Base-by-base conservation (phyloP, 2,329 filamentous ascomycete species). In the Fusarium armeniacum region DNA sequence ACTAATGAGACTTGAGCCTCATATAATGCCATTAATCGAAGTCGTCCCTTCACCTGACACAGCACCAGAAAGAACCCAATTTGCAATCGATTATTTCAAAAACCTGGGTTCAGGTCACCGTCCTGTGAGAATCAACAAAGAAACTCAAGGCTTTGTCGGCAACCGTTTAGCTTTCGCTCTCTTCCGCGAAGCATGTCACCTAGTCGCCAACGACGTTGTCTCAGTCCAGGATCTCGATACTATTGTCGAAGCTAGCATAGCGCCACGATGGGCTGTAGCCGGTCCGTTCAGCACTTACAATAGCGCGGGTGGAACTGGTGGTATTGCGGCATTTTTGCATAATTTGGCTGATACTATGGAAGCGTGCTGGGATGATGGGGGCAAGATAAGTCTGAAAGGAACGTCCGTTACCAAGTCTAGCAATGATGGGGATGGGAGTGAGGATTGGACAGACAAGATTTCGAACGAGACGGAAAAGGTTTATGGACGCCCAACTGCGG, bases 191-290 rank as follows among this genome's bases (percentile, higher is more conserved):
- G 69, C 69, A 2, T 69, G 65, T 0, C 65, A 72, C 5, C 32
- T 71, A 0, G 69, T 70, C 0, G 36, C 69, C 1, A 51, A 54
- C 4, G 65, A 59, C 0, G 69, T 72, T 1, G 65, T 71, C 0
- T 72, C 69, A 1, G 74, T 77, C 0, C 52, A 74, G 3, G 78
- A 82, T 5, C 38, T 83, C 0, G 71, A 70, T 5, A 69, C 73
- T 2, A 73, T 79, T 4, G 61, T 76, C 10, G 75, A 73, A 12
- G 57, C 60, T 0, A 73, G 73, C 9, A 61, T 75, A 18, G 73
- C 69, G 0, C 73, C 73, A 1, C 58, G 73, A 1, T 75, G 67
- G 61, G 71, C 73, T 1, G 71, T 71, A 20, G 63, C 62, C 0
- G 73, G 73, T 0, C 73, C 73, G 0, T 75, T 75, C 51, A 69